Percentiles rank a stretch among this genome's conserved stretches.
Conservation (phyloP, 1,284 basidiomycete genomes). For the Melampsora abietis-canadensis region DNA sequence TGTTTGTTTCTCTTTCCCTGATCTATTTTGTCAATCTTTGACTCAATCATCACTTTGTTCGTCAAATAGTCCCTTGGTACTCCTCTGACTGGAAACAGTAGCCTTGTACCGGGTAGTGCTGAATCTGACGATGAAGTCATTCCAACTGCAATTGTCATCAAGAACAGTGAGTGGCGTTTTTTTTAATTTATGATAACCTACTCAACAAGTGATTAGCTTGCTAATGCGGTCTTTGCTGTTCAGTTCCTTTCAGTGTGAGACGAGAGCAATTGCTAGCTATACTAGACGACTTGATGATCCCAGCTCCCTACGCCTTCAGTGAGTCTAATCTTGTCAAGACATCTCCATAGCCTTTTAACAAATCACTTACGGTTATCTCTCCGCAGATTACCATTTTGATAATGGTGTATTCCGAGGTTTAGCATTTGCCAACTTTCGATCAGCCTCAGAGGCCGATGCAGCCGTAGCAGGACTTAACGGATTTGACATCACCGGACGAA, state of each 20-base stretch:
- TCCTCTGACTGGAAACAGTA: conserved; percentile 8
- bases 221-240: conserved; percentile 63
- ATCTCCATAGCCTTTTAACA: conserved; percentile 59
- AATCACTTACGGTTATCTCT: not conserved
- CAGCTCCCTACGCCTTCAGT: conserved; percentile 99
- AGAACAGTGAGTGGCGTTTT: conserved; percentile 54
- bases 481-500: conserved; percentile 89
- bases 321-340: conserved; percentile 45
- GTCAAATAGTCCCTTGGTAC: not conserved
- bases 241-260: conserved; percentile 28
- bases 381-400: conserved; percentile 64
- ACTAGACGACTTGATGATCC: conserved; percentile 77
- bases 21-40: not conserved
- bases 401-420: conserved; percentile 94
- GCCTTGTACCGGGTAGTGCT: conserved; percentile 6
- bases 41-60: not conserved
- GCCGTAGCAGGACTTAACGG: conserved; percentile 93
- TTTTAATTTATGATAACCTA: conserved; percentile 65
- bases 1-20: not conserved
- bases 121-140: conserved; percentile 83
- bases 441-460: conserved; percentile 83
- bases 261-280: conserved; percentile 34
- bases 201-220: conserved; percentile 90
- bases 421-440: conserved; percentile 97
- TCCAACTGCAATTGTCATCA: conserved; percentile 98